Evolutionary conservation across 257 asterid genomes (phyloP), one percentile per base, ranked within the genome.

Genomic region (Striga asiatica): DNA sequence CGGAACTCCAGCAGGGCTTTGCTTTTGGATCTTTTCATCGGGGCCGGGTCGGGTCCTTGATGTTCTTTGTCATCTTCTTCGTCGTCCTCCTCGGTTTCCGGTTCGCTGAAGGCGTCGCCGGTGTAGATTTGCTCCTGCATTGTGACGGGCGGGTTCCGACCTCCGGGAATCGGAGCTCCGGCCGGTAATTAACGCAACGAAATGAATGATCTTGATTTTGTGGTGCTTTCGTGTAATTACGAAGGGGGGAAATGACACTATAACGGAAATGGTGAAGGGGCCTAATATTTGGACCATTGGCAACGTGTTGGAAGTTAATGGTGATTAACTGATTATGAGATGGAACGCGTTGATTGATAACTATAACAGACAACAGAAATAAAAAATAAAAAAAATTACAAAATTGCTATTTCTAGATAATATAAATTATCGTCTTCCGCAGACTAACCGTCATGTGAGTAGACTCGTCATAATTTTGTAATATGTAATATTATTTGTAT

Each of bases 1-100:
- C 94, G 77, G 29, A 89, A 77, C 23, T 80, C 84, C 1, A 56
- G 19, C 71, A 85, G 67, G 49, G 85, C 75, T 2, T 62, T 72
- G 46, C 56, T 69, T 11, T 58, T 53, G 3, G 61, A 42, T 12
- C 42, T 41, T 6, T 71, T 76, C 50, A 34, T 39, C 20, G 73
- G 78, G 14, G 45, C 11, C 1, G 31, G 20, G 9, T 70, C 74
- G n/a, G 32, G 13, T 50, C 64, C 71, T 2, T 66, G 74, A 0
- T 66, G 71, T 8, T 54, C 54, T 3, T 56, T 65, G 4, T 49
- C 55, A 1, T 49, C 54, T 2, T 50, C 37, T 17, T 50, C 55
- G 11, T 4, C 25, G 24, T 20, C 37, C 8, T 1, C 25, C 11
- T 21, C 52, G 14, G 60, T 67, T 6, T 75, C 81, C 0, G 34